Conservation (phyloP, 108 stramenopile species). For the Nitzschia inconspicua region DNA sequence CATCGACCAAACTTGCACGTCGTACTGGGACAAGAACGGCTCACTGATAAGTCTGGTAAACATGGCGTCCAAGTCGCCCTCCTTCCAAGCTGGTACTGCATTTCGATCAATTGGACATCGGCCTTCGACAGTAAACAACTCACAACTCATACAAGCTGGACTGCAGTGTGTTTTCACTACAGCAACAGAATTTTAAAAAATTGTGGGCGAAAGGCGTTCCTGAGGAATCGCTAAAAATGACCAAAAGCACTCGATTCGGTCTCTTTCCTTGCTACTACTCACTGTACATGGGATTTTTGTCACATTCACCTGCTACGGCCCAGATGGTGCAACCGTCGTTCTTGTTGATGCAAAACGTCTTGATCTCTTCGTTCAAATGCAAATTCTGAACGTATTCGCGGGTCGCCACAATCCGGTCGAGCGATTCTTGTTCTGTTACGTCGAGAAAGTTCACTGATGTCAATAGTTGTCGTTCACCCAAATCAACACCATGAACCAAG, state of each 20-base stretch:
- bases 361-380: neutral
- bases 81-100: slow-evolving; percentile 43
- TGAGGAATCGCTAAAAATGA: too few relatives aligned
- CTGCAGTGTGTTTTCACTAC: slow-evolving; percentile 43
- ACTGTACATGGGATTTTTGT: slow-evolving; percentile 24
- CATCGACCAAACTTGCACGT: slow-evolving; percentile 59
- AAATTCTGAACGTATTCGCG: slow-evolving; percentile 3
- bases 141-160: slow-evolving; percentile 69
- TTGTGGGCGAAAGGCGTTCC: too few relatives aligned
- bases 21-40: slow-evolving; percentile 37
- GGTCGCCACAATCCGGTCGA: neutral
- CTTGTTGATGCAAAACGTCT: slow-evolving; percentile 37
- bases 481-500: too few relatives aligned
- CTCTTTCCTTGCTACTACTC: neutral
- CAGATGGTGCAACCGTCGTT: slow-evolving; percentile 48
- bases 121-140: slow-evolving; percentile 36
- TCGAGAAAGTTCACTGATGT: neutral
- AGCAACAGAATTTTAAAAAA: too few relatives aligned
- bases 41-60: slow-evolving; percentile 61
- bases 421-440: neutral
- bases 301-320: slow-evolving; percentile 56
- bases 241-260: neutral
- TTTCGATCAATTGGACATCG: slow-evolving; percentile 62
- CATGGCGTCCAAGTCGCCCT: slow-evolving; percentile 65
- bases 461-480: slow-evolving; percentile 1